These are phyloP conservation scores for Coemansia sp. DNA, from an alignment of 192 early-diverging fungal genomes.

Conservation along the genomic window DNA sequence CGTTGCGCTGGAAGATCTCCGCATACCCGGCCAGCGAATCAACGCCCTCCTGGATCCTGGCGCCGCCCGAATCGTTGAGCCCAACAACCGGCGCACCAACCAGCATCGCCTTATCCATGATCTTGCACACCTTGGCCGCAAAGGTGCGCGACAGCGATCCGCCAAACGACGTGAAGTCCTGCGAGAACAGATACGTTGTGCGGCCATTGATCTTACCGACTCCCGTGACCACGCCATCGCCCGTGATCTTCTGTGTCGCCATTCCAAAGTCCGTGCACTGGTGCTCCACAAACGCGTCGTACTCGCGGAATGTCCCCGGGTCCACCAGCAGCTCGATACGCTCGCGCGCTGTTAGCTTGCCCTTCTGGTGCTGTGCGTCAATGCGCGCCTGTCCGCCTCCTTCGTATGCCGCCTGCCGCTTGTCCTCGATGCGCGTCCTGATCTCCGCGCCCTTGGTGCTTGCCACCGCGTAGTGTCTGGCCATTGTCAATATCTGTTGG, in stretches of 20 bases:
- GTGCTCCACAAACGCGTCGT: conserved; percentile 94
- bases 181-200: conserved; percentile 85
- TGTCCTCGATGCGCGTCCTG: conserved; percentile 56
- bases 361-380: conserved; percentile 85
- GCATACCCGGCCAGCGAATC: conserved; percentile 94
- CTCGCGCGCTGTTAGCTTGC: conserved; percentile 93
- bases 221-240: conserved; percentile 95
- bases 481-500: background rate
- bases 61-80: conserved; percentile 95
- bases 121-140: conserved; percentile 90
- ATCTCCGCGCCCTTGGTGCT: conserved; percentile 32
- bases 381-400: conserved; percentile 84
- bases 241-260: conserved; percentile 77
- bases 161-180: conserved; percentile 94
- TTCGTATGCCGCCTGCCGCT: conserved; percentile 68
- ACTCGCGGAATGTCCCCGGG: conserved; percentile 82
- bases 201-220: conserved; percentile 93
- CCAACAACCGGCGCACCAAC: conserved; percentile 95
- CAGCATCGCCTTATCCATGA: conserved; percentile 90
- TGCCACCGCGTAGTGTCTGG: conserved; percentile 31
- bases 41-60: conserved; percentile 97
- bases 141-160: conserved; percentile 86
- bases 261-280: conserved; percentile 89
- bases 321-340: conserved; percentile 85
- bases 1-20: conserved; percentile 96